Base-by-base conservation (phyloP, 2,329 filamentous ascomycete genomes). In the Xylaria sp. region DNA sequence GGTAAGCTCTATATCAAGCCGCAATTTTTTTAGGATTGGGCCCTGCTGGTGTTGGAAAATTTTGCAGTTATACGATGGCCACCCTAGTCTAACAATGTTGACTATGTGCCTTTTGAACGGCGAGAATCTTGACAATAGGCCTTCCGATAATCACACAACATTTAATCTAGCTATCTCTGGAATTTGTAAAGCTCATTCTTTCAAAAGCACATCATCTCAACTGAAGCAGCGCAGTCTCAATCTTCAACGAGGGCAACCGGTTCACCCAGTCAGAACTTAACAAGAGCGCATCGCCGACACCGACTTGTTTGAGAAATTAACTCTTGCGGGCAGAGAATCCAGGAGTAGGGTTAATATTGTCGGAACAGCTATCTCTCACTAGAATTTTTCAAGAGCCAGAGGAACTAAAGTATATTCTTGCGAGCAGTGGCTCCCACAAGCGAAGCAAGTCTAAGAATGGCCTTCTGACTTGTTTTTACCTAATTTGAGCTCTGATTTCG, bases 71-170 rank as follows among this genome's bases (percentile, higher is more conserved):
- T 27, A 20, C 61, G 2, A 10, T 54, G 17, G 47, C n/a, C 53
- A 55, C 9, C 49, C 61, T 17, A 67, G 61, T 22, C 6, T 65
- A 38, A 61, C 66, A 7, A 49, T 68, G 36, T 38, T 62, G 17
- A 27, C 62, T 17, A 65, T 61, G 66, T 68, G 42, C n/a, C 57
- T 68, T n/a, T 20, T 65, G 2, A 68, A 68, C 25, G 66, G 66
- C 27, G 62, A 68, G 39, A 58, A 65, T 27, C 62, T 65, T 15
- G 10, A 62, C 17, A 68, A 68, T 27, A 15, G 3, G 22, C 17
- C 4, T 17, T 27, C 17, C 5, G 15, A 33, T 13, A 3, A 38
- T 29, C 45, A 51, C 15, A 22, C 7, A 13, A 13, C 9, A 22
- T n/a, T 49, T 2, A 4, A 59, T 36, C 7, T 38, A 2, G 39